These are phyloP conservation scores for Tetrahymena malaccensis DNA, from an alignment of 73 alveolate species.

Conservation along the genomic window DNA sequence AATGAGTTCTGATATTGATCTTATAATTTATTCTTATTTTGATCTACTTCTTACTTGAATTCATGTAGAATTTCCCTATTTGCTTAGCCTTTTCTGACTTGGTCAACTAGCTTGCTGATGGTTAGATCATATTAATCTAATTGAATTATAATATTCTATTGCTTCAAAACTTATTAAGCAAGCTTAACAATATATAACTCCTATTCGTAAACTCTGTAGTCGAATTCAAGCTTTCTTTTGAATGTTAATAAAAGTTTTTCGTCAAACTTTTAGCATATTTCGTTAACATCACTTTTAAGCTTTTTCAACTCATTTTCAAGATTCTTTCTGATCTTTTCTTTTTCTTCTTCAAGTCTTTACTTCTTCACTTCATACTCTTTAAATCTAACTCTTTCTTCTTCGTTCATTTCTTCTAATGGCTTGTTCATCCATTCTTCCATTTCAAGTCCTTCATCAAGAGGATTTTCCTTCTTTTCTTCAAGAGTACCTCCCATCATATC, in stretches of 20 bases:
- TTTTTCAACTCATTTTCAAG: slow-evolving; percentile 75
- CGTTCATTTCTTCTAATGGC: slow-evolving; percentile 91
- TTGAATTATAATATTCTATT: background rate
- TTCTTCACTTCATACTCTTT: slow-evolving; percentile 86
- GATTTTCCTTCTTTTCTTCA: slow-evolving; percentile 78
- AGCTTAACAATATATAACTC: slow-evolving; percentile 68
- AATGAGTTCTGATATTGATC: background rate
- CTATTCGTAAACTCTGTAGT: slow-evolving; percentile 66
- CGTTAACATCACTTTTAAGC: slow-evolving; percentile 61
- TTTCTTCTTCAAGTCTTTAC: slow-evolving; percentile 82
- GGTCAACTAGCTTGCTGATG: background rate
- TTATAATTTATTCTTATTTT: background rate
- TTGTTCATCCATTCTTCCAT: slow-evolving; percentile 95
- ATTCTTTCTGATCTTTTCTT: slow-evolving; percentile 86
- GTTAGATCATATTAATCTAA: background rate
- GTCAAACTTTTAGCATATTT: slow-evolving; percentile 63
- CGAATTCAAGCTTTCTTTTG: slow-evolving; percentile 71
- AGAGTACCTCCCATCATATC: slow-evolving; percentile 94
- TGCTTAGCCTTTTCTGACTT: background rate
- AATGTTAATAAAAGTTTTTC: slow-evolving; percentile 52
- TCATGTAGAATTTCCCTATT: background rate
- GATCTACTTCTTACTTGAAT: background rate
- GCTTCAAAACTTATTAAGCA: slow-evolving; percentile 19
- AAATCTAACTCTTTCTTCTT: slow-evolving; percentile 79
- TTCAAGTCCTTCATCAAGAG: slow-evolving; percentile 71